These are phyloP conservation scores for Diplodia seriata DNA, from an alignment of 2,329 filamentous ascomycete species.

Conservation along the genomic window DNA sequence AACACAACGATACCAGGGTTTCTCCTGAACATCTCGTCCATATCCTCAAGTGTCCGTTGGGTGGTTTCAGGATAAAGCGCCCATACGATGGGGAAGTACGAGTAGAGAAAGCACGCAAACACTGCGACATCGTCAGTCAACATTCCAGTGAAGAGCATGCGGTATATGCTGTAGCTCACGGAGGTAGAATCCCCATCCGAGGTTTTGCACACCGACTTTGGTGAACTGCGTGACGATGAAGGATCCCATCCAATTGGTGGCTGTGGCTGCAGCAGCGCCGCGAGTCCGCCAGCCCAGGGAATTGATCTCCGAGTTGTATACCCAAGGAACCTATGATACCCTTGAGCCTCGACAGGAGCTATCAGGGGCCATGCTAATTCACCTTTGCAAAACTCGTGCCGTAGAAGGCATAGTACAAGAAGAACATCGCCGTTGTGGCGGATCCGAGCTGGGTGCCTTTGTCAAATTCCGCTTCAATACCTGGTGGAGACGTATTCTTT, in stretches of 20 bases:
- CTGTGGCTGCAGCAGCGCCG: conserved; percentile 54
- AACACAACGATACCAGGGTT: conserved; percentile 36
- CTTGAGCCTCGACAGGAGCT: no score
- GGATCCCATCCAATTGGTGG: conserved; percentile 55
- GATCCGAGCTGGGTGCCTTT: neutral
- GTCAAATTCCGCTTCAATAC: neutral
- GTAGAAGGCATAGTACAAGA: conserved; percentile 63
- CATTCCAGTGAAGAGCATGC: neutral
- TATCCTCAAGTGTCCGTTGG: conserved; percentile 41
- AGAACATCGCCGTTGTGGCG: conserved; percentile 38
- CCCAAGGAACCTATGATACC: conserved; percentile 54
- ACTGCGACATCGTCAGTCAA: conserved; percentile 35
- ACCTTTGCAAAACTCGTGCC: conserved; percentile 50
- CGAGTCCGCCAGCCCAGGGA: conserved; percentile 52
- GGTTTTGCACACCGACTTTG: conserved; percentile 51
- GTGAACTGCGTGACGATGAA: conserved; percentile 56
- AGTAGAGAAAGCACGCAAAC: conserved; percentile 40
- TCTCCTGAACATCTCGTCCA: conserved; percentile 40
- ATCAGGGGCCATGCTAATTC: no score
- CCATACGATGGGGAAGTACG: conserved; percentile 38
- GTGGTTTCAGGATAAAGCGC: conserved; percentile 42
- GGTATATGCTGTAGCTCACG: conserved; percentile 14
- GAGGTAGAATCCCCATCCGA: conserved; percentile 53
- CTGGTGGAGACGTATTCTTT: no score
- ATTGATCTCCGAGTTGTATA: conserved; percentile 54